A percentile compares a stretch with the other conserved stretches of the same genome.
Evolutionary conservation across 2,329 filamentous ascomycete genomes (phyloP).

Genomic region (Phaeosphaeria sp.): DNA sequence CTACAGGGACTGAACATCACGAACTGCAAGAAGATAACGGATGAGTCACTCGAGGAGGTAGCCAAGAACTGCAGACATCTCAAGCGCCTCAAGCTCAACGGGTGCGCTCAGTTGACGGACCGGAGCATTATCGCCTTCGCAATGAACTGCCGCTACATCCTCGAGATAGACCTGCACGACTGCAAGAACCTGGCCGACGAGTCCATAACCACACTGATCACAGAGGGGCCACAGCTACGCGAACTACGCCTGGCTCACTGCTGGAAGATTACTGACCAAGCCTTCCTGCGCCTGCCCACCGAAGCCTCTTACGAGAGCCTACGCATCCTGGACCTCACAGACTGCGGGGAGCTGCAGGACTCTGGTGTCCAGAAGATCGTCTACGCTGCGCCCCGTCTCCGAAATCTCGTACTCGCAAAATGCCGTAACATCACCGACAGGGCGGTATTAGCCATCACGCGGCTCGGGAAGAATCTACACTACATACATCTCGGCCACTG

Average conservation of each 20-base stretch:
- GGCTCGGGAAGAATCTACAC: conserved; percentile 92
- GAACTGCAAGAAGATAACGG: conserved; percentile 81
- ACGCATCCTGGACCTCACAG: conserved; percentile 91
- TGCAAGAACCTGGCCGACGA: conserved; percentile 82
- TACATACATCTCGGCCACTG: conserved; percentile 97
- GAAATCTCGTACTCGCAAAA: conserved; percentile 93
- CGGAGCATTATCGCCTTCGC: conserved; percentile 85
- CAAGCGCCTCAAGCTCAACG: conserved; percentile 95
- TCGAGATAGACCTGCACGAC: conserved; percentile 94
- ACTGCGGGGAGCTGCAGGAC: conserved; percentile 83
- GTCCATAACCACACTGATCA: conserved; percentile 81
- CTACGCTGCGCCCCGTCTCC: conserved; percentile 80
- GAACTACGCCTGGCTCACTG: conserved; percentile 90
- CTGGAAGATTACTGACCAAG: conserved; percentile 81
- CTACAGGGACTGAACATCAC: conserved; percentile 95
- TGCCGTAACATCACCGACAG: conserved; percentile 91
- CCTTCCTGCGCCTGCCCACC: conserved; percentile 79
- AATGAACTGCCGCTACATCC: conserved; percentile 84
- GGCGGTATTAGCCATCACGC: conserved; percentile 85
- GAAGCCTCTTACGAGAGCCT: conserved; percentile 81
- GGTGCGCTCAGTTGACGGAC: conserved; percentile 85
- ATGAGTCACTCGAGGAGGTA: conserved; percentile 81
- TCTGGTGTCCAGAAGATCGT: conserved; percentile 89
- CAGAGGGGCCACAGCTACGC: conserved; percentile 80
- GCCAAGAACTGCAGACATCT: conserved; percentile 84